Conservation (phyloP, 768 basidiomycete genomes). For the Strobilomyces confusus region DNA sequence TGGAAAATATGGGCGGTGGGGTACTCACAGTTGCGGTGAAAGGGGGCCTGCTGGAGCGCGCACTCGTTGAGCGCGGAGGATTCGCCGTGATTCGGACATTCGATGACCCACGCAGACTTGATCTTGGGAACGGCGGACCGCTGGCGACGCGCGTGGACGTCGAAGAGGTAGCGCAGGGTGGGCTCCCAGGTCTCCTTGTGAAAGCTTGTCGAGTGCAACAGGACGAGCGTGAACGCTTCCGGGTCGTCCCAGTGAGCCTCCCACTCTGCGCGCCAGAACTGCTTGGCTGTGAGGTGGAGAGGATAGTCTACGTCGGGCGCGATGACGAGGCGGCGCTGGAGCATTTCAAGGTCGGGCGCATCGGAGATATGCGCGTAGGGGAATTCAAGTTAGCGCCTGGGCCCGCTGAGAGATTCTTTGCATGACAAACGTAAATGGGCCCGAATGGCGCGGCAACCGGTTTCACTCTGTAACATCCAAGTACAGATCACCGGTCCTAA, state of each 20-base stretch:
- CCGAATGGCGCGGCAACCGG: no score
- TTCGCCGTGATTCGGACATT: slow-evolving; percentile 72
- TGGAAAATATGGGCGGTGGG: background rate
- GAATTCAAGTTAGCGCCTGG: no score
- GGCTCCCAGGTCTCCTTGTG: slow-evolving; percentile 77
- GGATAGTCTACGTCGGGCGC: slow-evolving; percentile 42
- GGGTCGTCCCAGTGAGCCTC: slow-evolving; percentile 35
- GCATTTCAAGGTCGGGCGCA: slow-evolving; percentile 13
- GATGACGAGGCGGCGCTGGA: slow-evolving; percentile 30
- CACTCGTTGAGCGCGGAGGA: slow-evolving; percentile 51
- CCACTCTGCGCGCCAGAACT: slow-evolving; percentile 46
- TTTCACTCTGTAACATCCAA: no score
- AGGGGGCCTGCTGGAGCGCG: slow-evolving; percentile 41
- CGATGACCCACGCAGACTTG: slow-evolving; percentile 56
- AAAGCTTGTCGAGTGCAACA: slow-evolving; percentile 70
- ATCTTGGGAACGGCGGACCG: slow-evolving; percentile 8
- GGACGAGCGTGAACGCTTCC: slow-evolving; percentile 50
- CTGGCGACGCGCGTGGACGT: slow-evolving; percentile 5
- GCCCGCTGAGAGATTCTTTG: no score
- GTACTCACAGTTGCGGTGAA: slow-evolving; percentile 43
- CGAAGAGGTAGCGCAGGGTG: slow-evolving; percentile 46
- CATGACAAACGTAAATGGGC: no score
- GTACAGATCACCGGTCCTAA: no score
- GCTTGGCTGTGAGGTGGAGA: slow-evolving; percentile 52
- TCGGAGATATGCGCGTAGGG: no score